Evolutionary conservation across 164 flowering plant species (phyloP), one percentile per base, ranked within the genome.

Genomic region (Cinnamomum micranthum): DNA sequence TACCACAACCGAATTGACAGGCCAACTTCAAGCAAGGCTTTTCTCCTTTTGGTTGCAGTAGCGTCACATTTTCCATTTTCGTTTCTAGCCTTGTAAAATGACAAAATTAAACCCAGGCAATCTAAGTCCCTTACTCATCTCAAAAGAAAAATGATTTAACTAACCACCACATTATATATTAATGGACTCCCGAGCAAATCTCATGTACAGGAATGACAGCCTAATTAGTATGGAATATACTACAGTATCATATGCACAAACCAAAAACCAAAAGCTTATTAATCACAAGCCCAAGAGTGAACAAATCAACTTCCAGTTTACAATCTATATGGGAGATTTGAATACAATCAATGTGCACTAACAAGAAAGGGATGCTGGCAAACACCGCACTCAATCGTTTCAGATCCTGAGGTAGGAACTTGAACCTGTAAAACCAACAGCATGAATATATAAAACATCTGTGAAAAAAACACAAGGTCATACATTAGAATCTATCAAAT

Each of bases 361-460:
- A 95, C 98, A 55, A 93, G 97, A 86, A 95, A 95, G 12, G 97
- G 97, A 78, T 88, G 92, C 83, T 92, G 98, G 86, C 98, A 95
- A 41, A 94, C 98, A 55, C 98, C 96, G 78, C 99, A 95, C 70
- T 94, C 99, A 24, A 94, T 92, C 15, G 98, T 95, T 84, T 95
- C 98, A 1, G 97, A 95, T 68, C 99, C 99, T 7, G 94, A 88
- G 77, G 83, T 85, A 6, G 95, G 95, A 80, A 89, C 92, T 72
- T 88, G 89, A 31, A 93, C 98, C 98, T 93, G 86, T 77, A 83
- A 59, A 55, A 17, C 13, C 47, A 67, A 52, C 19, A 58, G 52
- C 59, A 69, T 28, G 19, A 63, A 22, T 19, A 22, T 19, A 52
- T 4, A 31, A 31, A 17, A 27, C 47, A 67, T 22, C 9, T n/a